These are phyloP conservation scores for Penicillium aurantiogriseum DNA, from an alignment of 2,329 filamentous ascomycete species.

Conservation along the genomic window DNA sequence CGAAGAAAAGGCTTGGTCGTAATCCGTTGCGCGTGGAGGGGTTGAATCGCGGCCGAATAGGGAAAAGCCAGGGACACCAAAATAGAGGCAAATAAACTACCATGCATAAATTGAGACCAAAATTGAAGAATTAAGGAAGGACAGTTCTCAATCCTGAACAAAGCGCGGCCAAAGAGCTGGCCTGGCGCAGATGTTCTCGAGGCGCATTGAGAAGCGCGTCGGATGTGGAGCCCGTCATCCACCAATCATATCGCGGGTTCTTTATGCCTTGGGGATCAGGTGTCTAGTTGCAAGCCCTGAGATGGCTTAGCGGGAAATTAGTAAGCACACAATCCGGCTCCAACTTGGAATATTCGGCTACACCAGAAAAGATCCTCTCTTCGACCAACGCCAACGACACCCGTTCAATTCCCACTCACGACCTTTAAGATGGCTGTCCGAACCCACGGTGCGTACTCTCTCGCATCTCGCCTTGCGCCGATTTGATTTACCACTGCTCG, in stretches of 20 bases:
- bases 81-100: background rate
- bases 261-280: background rate
- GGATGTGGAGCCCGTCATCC: background rate
- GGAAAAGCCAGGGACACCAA: too few relatives aligned
- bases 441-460: slow-evolving; percentile 23
- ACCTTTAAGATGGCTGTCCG: slow-evolving; percentile 29
- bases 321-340: slow-evolving; percentile 28
- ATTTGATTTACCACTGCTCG: slow-evolving; percentile 5
- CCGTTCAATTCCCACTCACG: slow-evolving; percentile 26
- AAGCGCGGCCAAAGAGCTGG: background rate
- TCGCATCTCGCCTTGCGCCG: background rate
- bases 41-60: background rate
- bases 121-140: too few relatives aligned
- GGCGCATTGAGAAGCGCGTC: background rate
- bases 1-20: background rate
- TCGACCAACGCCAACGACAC: slow-evolving; percentile 27
- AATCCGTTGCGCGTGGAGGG: background rate
- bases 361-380: slow-evolving; percentile 21
- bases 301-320: slow-evolving; percentile 20
- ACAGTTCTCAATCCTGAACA: too few relatives aligned
- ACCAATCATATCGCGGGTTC: background rate
- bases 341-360: slow-evolving; percentile 21
- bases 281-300: slow-evolving; percentile 13
- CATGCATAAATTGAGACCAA: background rate
- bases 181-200: background rate